Evolutionary conservation across 2,329 filamentous ascomycete species (phyloP), one percentile per base, ranked within the genome.

Genomic region (Ophiostoma piceae): DNA sequence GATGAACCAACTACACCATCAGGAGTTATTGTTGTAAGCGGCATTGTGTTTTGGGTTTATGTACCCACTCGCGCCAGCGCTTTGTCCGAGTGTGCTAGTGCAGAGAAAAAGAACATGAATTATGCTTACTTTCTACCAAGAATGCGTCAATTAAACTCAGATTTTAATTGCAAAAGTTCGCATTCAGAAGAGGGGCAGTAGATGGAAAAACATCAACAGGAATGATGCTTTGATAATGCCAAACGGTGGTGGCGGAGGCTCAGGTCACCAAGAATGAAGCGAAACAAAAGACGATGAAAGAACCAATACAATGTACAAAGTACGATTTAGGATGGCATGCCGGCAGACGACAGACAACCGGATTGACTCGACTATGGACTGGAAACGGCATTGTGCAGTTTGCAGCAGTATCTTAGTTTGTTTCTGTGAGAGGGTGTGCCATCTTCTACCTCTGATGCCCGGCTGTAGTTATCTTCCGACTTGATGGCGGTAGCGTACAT

Each of bases 1-100:
- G 62, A 65, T 65, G 35, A 65, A 65, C 62, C 62, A 65, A 65
- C 62, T 65, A 65, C 62, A 65, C 62, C 62, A 65, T 65, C 62
- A 65, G 62, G 65, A 66, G 35, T 66, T 43, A 43, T 41, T 29
- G 39, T 47, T 43, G 65, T 7, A 43, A n/a, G 14, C 12, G 5
- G 1, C 1, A n/a, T 3, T 16, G 6, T 16, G 39, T 26, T 11
- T 39, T 8, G 8, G 2, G 2, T 12, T n/a, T 65, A 65, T 37
- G 19, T 37, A 65, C 62, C 62, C 35, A 65, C 35, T 7, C 2
- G 14, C 8, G 62, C 12, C 65, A 19, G 35, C 7, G 22, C 41
- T 37, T 37, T 60, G 51, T 11, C 51, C n/a, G 26, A 29, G 26
- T 29, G 26, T 11, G 19, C n/a, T 35, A 35, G 35, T 35, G 26